A percentile compares a stretch with the other conserved stretches of the same genome.
phyloP scores from a whole-genome alignment of 768 basidiomycete genomes.

The Calocera cornea region DNA sequence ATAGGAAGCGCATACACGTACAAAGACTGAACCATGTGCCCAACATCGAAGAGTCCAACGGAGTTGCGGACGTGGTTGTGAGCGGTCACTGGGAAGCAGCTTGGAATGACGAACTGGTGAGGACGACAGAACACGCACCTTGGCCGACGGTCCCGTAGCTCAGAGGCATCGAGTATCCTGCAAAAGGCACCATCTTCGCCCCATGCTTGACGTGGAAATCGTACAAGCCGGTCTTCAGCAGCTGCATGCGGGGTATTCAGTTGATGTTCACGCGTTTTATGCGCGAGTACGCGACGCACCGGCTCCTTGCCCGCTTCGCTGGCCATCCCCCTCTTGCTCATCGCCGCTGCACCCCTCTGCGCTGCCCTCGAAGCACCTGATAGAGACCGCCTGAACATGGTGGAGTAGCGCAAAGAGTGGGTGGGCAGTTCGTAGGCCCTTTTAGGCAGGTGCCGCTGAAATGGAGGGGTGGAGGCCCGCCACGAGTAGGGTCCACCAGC shows the following conservation, averaged over 20 bases:
- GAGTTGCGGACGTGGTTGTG: slow-evolving; percentile 76
- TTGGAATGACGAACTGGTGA: neutral
- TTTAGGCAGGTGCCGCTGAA: neutral
- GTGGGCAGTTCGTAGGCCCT: neutral
- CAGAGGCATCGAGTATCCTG: slow-evolving; percentile 90
- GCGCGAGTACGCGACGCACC: neutral
- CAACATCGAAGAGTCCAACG: slow-evolving; percentile 89
- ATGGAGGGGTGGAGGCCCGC: neutral
- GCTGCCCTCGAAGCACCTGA: neutral
- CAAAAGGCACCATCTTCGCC: slow-evolving; percentile 94
- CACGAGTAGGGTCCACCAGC: no score
- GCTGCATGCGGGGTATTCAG: slow-evolving; percentile 20
- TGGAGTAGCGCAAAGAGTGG: neutral
- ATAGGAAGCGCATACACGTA: slow-evolving; percentile 24
- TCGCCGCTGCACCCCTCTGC: neutral
- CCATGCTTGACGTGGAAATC: slow-evolving; percentile 74
- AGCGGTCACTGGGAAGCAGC: slow-evolving; percentile 49
- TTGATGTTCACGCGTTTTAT: neutral
- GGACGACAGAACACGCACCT: slow-evolving; percentile 32
- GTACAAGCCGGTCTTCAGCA: slow-evolving; percentile 61
- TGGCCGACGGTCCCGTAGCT: slow-evolving; percentile 71
- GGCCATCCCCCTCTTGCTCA: neutral
- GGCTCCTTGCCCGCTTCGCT: neutral
- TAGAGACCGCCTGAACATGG: neutral
- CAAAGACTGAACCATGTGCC: slow-evolving; percentile 95